These are phyloP conservation scores for Lipomyces sp. DNA, from an alignment of 805 yeast species.

Conservation along the genomic window DNA sequence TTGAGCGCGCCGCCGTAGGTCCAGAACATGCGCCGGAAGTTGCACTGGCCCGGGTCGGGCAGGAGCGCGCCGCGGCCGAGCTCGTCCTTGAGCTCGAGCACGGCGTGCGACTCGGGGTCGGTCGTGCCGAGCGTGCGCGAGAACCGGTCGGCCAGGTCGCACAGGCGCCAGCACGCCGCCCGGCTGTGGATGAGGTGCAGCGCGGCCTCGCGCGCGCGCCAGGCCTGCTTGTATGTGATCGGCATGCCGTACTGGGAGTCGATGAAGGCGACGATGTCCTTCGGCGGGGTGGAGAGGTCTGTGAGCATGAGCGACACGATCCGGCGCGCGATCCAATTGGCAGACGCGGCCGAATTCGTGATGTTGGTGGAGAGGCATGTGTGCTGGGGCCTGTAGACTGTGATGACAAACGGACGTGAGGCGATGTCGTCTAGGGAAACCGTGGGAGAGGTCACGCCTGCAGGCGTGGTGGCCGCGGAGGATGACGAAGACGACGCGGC, in stretches of 20 bases:
- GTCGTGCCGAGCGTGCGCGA: not conserved
- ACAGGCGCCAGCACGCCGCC: slow-evolving; percentile 3
- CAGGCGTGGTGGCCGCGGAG: not conserved
- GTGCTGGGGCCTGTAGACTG: slow-evolving; percentile 13
- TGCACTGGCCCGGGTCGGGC: slow-evolving; percentile 16
- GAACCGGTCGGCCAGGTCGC: slow-evolving; percentile 3
- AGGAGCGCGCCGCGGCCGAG: slow-evolving; percentile 18
- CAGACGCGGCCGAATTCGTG: slow-evolving; percentile 12
- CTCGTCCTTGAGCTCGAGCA: slow-evolving; percentile 13
- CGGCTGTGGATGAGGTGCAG: slow-evolving; percentile 5
- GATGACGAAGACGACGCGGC: slow-evolving; percentile 1
- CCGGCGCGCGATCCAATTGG: slow-evolving; percentile 20
- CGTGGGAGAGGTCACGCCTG: too few species aligned
- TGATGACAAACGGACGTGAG: slow-evolving; percentile 11
- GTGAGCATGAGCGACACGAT: slow-evolving; percentile 5
- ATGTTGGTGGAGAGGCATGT: slow-evolving; percentile 8
- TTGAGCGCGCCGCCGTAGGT: slow-evolving; percentile 8
- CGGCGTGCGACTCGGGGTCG: slow-evolving; percentile 9
- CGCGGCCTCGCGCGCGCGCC: slow-evolving; percentile 25
- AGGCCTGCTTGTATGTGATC: slow-evolving; percentile 24
- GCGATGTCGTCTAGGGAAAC: too few species aligned
- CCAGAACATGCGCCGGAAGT: slow-evolving; percentile 18
- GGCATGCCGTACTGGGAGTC: slow-evolving; percentile 6
- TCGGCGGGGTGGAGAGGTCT: slow-evolving; percentile 13
- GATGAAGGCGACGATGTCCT: slow-evolving; percentile 7